Evolutionary conservation across 257 asterid genomes (phyloP).

Genomic region (Parsonsia alboflavescens): DNA sequence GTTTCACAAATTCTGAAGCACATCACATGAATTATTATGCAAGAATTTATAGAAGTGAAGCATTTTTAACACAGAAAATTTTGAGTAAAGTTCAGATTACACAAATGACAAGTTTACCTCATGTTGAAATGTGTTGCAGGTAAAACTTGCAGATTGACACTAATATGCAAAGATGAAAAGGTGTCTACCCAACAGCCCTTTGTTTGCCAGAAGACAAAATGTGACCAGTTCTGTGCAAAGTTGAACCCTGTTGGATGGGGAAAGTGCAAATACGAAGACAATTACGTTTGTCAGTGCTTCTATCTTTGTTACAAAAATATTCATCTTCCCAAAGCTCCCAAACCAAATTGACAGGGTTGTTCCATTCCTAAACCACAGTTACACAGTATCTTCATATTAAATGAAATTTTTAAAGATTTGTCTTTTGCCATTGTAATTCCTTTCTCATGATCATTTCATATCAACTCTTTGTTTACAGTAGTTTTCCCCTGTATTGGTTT

Average conservation of each 20-base stretch:
- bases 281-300: not conserved
- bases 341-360: not conserved
- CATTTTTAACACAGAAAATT: too few relatives aligned
- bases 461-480: not conserved
- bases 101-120: not conserved
- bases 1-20: too few relatives aligned
- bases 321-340: not conserved
- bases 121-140: not conserved
- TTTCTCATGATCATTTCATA: not conserved
- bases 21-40: too few relatives aligned
- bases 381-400: not conserved
- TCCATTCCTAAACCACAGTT: not conserved
- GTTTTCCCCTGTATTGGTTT: not conserved
- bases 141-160: not conserved
- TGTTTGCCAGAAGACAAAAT: not conserved
- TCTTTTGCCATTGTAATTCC: not conserved
- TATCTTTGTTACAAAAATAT: not conserved
- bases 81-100: not conserved
- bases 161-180: slow-evolving; percentile 8
- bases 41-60: too few relatives aligned
- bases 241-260: slow-evolving; percentile 1
- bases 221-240: slow-evolving; percentile 2
- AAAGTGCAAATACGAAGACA: slow-evolving; percentile 2
- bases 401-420: not conserved
- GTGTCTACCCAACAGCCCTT: slow-evolving; percentile 1